phyloP scores from a whole-genome alignment of 2,329 filamentous ascomycete species.

The Hypocrella siamensis region DNA sequence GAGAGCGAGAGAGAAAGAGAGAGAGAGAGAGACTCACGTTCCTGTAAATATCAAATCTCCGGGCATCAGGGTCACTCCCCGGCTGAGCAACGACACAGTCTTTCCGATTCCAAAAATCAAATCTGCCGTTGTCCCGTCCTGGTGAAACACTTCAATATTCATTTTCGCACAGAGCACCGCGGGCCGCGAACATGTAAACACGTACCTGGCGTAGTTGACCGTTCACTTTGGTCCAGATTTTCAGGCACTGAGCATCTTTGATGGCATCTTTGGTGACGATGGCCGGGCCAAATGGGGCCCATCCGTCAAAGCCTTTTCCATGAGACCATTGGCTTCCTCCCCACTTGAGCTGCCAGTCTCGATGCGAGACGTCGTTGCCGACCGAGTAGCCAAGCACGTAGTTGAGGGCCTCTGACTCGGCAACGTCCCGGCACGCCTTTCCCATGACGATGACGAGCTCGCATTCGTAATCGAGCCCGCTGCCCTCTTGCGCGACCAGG shows the following conservation, averaged over 20 bases:
- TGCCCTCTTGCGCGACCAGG: slow-evolving; percentile 44
- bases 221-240: slow-evolving; percentile 43
- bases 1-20: too few relatives aligned
- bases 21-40: slow-evolving; percentile 25
- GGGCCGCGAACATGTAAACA: neutral
- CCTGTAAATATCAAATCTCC: slow-evolving; percentile 54
- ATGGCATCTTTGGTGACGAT: slow-evolving; percentile 45
- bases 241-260: slow-evolving; percentile 38
- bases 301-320: slow-evolving; percentile 62
- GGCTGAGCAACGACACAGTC: slow-evolving; percentile 42
- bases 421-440: slow-evolving; percentile 47
- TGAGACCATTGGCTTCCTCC: slow-evolving; percentile 56
- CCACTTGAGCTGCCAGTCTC: slow-evolving; percentile 57
- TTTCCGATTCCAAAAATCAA: slow-evolving; percentile 48
- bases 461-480: slow-evolving; percentile 65
- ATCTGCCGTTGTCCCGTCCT: slow-evolving; percentile 40
- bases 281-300: slow-evolving; percentile 58
- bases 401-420: slow-evolving; percentile 48
- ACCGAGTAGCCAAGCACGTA: slow-evolving; percentile 62
- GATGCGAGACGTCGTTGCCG: slow-evolving; percentile 68
- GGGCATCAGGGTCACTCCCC: slow-evolving; percentile 45
- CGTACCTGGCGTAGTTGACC: slow-evolving; percentile 37
- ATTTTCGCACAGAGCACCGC: neutral
- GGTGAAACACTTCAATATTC: neutral
- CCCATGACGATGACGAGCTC: slow-evolving; percentile 63